Percentiles rank a stretch among this genome's conserved stretches.
phyloP scores from a whole-genome alignment of 2,329 filamentous ascomycete species.

The Aspergillus arachidicola region DNA sequence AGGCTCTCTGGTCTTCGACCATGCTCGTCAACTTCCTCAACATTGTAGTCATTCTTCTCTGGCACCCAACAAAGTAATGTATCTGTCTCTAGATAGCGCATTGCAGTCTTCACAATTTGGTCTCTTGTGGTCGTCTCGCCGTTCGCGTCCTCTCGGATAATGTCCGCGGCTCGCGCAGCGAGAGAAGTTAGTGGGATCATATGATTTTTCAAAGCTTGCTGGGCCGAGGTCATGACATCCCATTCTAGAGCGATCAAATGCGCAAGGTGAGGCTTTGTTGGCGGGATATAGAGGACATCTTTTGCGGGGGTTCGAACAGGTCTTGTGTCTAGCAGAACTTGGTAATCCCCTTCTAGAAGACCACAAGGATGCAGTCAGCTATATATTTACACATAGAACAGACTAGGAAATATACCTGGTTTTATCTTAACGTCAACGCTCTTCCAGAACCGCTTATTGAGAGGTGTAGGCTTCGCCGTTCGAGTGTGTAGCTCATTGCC shows the following conservation, averaged over 20 bases:
- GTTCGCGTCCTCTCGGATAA: conserved; percentile 66
- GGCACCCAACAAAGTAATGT: conserved; percentile 89
- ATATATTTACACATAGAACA: background rate
- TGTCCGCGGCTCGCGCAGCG: conserved; percentile 79
- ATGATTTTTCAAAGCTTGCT: conserved; percentile 83
- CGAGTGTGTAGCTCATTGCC: conserved; percentile 35
- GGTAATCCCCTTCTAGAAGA: conserved; percentile 50
- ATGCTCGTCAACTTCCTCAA: conserved; percentile 51
- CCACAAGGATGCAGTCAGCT: background rate
- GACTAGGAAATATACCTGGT: conserved; percentile 55
- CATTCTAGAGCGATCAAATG: conserved; percentile 88
- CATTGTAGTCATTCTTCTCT: conserved; percentile 54
- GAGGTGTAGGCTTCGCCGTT: conserved; percentile 38
- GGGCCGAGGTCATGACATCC: conserved; percentile 79
- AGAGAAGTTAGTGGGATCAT: conserved; percentile 89
- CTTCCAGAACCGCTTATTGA: conserved; percentile 84
- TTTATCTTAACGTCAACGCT: conserved; percentile 72
- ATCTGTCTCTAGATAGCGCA: conserved; percentile 91
- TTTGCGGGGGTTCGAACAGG: conserved; percentile 75
- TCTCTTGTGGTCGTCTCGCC: conserved; percentile 59
- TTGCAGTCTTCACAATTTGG: conserved; percentile 66
- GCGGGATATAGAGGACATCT: conserved; percentile 74
- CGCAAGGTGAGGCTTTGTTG: conserved; percentile 77
- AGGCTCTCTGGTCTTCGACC: conserved; percentile 60
- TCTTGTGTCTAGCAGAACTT: conserved; percentile 75